Evolutionary conservation across 2,329 filamentous ascomycete genomes (phyloP), one percentile per base, ranked within the genome.

Genomic region (Exophiala aquamarina): DNA sequence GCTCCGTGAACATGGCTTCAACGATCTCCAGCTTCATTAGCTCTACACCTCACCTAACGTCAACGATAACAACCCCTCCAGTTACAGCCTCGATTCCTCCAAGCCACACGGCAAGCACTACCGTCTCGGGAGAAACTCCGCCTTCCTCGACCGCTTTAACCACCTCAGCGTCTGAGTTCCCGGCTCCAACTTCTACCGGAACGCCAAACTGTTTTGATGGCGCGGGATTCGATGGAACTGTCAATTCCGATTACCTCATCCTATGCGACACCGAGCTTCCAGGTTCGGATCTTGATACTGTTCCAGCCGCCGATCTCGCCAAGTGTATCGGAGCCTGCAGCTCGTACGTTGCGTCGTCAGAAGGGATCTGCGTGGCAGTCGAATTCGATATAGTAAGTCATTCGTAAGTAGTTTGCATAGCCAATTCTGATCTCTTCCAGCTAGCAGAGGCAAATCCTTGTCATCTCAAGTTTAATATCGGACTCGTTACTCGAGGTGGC

Each of bases 201-300:
- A 41, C 46, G 6, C 52, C 52, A 14, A 55, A 52, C 23, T 55
- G 52, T 35, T 47, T 36, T 36, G 52, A 55, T 33, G 49, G 49
- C 28, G 49, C 49, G 9, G 41, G 42, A 23, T 55, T 47, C 21
- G 52, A 55, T 29, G 49, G 52, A 21, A 52, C 42, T 18, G 46
- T 55, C 19, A 52, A 55, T 32, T 31, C 47, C 31, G 39, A 46
- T 18, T 55, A 52, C 29, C 41, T 55, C 35, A 47, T 55, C 17
- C 35, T 55, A 5, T 55, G 52, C 17, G 46, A 52, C 31, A 55
- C 52, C 13, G 45, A 49, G 14, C 42, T 55, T 9, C 38, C 44
- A n/a, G 52, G 52, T n/a, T 49, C 20, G 37, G 49, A 52, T 15
- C 28, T 55, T 19, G 35, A 44, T 14, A 36, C 15, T 9, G 45